Evolutionary conservation across 2,329 filamentous ascomycete species (phyloP).

Genomic region (Botrytis aclada): DNA sequence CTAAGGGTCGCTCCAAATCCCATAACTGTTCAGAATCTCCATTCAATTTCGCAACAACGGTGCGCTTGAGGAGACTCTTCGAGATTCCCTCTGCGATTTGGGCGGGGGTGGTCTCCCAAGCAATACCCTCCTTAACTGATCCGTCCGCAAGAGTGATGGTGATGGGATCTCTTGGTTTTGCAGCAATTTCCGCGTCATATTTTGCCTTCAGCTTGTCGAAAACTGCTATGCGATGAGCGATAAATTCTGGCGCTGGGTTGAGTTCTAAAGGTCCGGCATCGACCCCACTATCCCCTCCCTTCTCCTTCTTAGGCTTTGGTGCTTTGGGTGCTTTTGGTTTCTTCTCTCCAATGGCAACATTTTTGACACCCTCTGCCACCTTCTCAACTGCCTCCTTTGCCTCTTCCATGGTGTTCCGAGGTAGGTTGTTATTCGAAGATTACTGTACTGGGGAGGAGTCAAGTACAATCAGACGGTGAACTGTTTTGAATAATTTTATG

Average conservation of each 20-base stretch:
- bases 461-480: constrained; percentile 9
- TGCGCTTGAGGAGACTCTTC: constrained; percentile 82
- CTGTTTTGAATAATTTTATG: constrained; percentile 17
- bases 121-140: constrained; percentile 67
- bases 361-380: constrained; percentile 58
- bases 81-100: constrained; percentile 75
- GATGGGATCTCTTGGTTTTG: constrained; percentile 71
- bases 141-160: constrained; percentile 72
- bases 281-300: constrained; percentile 47
- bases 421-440: constrained; percentile 2
- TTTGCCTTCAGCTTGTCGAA: constrained; percentile 87
- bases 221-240: constrained; percentile 78
- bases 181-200: constrained; percentile 71
- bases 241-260: constrained; percentile 65
- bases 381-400: constrained; percentile 48
- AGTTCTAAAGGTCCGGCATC: constrained; percentile 45
- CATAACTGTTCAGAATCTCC: constrained; percentile 70
- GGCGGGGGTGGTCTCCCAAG: constrained; percentile 88
- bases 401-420: constrained; percentile 43
- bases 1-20: constrained; percentile 88
- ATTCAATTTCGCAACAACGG: constrained; percentile 81
- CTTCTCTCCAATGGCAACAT: constrained; percentile 50
- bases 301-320: constrained; percentile 47
- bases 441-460: constrained; percentile 2
- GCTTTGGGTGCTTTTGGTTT: constrained; percentile 40